Evolutionary conservation across 2,329 filamentous ascomycete species (phyloP), one percentile per base, ranked within the genome.

Genomic region (Cylindrodendrum hubeiense): DNA sequence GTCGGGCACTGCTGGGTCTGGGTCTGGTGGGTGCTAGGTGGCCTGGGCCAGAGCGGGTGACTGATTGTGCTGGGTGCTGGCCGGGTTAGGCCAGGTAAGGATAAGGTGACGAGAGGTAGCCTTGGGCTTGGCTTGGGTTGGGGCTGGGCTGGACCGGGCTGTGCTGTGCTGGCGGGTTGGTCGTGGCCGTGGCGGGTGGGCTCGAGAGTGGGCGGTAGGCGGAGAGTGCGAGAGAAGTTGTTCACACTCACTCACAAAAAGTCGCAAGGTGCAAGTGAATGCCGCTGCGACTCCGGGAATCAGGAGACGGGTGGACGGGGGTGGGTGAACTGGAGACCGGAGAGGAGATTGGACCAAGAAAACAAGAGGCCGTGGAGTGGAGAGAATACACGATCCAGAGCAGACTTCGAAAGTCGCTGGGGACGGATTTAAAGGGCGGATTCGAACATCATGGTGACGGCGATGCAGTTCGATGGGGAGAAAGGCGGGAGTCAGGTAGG

Each of bases 401-500:
- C 85, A 85, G 85, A 87, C 85, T 86, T 82, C 82, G 73, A 79
- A 80, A 86, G 85, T 85, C 84, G 85, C 82, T 83, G 82, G 80
- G 72, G 76, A 79, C 78, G 77, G 73, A 69, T 83, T 82, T 83
- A 87, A 78, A 86, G 80, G 80, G 79, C 80, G 76, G 75, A 83
- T 78, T 82, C 83, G 83, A 86, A 85, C 78, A 79, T 79, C 85
- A 88, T 87, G 78, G 82, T 82, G 82, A 78, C 80, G 57, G 79
- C 79, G 75, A 77, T 83, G 76, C 72, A 80, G 83, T 84, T 86
- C 82, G 84, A 83, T 83, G 76, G 78, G 77, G 79, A 79, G 80
- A 79, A 76, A 75, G 68, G 72, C 72, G 74, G 68, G 70, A 73
- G 71, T 47, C 63, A 65, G 61, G 67, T 67, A 68, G 53, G 66